phyloP scores from a whole-genome alignment of 148 eudicot genomes.

The Chenopodium berlandieri region DNA sequence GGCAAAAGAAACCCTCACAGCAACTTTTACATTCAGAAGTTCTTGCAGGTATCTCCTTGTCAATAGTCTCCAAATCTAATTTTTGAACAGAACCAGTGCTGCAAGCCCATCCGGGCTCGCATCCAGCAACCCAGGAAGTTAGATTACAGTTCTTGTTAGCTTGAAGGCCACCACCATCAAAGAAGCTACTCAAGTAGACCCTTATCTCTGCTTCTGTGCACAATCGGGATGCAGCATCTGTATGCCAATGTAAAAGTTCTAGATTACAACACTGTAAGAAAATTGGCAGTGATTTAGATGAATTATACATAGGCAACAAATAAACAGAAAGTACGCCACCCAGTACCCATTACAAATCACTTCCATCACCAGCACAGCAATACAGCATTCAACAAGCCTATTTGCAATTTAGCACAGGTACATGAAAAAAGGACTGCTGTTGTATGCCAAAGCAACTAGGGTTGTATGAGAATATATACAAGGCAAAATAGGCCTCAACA shows the following conservation, averaged over 20 bases:
- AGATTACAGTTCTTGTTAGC: slow-evolving; percentile 42
- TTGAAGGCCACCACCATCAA: slow-evolving; percentile 6
- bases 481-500: too few relatives aligned
- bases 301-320: background rate
- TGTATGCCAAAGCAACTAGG: background rate
- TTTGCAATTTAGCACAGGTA: background rate
- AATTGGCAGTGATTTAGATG: background rate
- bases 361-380: background rate
- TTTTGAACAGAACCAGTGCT: slow-evolving; percentile 6
- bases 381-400: background rate
- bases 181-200: slow-evolving; percentile 26
- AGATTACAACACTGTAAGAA: background rate
- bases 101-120: slow-evolving; percentile 61
- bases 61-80: slow-evolving; percentile 5
- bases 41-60: slow-evolving; percentile 33
- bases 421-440: background rate
- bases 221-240: slow-evolving; percentile 34
- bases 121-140: slow-evolving; percentile 38
- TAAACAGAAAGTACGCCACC: background rate
- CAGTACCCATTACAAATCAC: background rate
- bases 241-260: background rate
- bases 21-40: slow-evolving; percentile 31
- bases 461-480: background rate
- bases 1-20: slow-evolving; percentile 53
- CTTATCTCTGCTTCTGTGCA: slow-evolving; percentile 38